A percentile compares a stretch with the other conserved stretches of the same genome.
Conservation (phyloP, 169 alveolate species). For the Babesia sp. region DNA sequence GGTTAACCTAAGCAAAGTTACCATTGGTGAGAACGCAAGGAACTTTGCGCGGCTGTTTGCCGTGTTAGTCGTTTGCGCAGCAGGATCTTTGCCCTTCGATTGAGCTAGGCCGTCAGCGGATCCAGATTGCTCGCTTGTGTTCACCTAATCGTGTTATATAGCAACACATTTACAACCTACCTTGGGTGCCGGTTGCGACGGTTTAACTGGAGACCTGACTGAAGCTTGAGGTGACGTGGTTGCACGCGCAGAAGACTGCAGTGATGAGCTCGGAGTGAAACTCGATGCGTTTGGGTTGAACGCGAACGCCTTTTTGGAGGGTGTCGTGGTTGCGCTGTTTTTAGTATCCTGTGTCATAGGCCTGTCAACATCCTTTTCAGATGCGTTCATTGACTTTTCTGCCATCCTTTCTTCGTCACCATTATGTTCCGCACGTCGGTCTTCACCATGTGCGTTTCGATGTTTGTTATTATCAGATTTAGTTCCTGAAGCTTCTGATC, state of each 20-base stretch:
- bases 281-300: constrained; percentile 66
- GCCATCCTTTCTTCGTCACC: constrained; percentile 6
- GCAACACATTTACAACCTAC: constrained; percentile 15
- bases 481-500: background rate
- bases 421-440: background rate
- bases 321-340: background rate
- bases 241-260: background rate
- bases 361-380: background rate
- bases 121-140: background rate
- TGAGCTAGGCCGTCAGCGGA: background rate
- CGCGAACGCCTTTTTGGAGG: constrained; percentile 46
- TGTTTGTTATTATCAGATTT: background rate
- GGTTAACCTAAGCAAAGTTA: background rate
- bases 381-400: background rate
- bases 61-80: background rate
- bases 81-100: background rate
- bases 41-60: constrained; percentile 12
- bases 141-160: background rate
- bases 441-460: background rate
- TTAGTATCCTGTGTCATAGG: background rate
- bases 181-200: background rate
- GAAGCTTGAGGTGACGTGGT: background rate
- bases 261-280: constrained; percentile 43
- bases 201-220: too few species aligned
- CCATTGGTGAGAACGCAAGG: constrained; percentile 50